Evolutionary conservation across 495 filamentous ascomycete genomes (phyloP), one percentile per base, ranked within the genome.

Genomic region (Hapsidospora chrysogenum): DNA sequence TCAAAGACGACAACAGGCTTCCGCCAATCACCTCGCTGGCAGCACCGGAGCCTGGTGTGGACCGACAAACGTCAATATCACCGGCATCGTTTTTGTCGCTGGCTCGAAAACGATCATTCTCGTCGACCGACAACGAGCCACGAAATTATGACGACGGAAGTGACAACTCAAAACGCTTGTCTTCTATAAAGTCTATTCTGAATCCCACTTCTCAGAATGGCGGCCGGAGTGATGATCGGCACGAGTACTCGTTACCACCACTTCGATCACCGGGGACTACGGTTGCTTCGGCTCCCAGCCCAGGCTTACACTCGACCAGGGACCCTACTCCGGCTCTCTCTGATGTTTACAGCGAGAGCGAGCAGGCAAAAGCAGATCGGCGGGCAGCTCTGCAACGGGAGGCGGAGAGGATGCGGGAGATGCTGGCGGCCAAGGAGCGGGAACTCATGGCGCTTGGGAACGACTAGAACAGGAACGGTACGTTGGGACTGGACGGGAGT

Each of bases 171-270:
- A 76, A 76, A 33, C 71, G 82, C 3, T 55, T 85, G 1, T 78
- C 74, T 32, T 85, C 79, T 2, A 89, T 89, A 32, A 84, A 74
- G 21, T 83, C 80, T 2, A 79, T 92, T 29, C 57, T 92, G 18
- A 87, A 87, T 40, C 74, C 72, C n/a, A n/a, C n/a, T n/a, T 41
- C 60, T 7, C 46, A 43, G 14, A 35, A 39, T 21, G 39, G 35
- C 34, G 39, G 29, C 37, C 38, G 18, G 9, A 25, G 16, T 27
- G 41, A 46, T 15, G 49, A 54, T 1, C 43, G 36, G 9, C 13
- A 35, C 2, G 43, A 52, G n/a, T 47, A 50, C 7, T 32, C 44
- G 20, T 26, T 51, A 45, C 49, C 50, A 18, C 39, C 48, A n/a
- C 27, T 50, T 13, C 52, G 42, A 31, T 57, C 55, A n/a, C 56